phyloP scores from a whole-genome alignment of 495 filamentous ascomycete species.

The Talaromyces thailandensis region DNA sequence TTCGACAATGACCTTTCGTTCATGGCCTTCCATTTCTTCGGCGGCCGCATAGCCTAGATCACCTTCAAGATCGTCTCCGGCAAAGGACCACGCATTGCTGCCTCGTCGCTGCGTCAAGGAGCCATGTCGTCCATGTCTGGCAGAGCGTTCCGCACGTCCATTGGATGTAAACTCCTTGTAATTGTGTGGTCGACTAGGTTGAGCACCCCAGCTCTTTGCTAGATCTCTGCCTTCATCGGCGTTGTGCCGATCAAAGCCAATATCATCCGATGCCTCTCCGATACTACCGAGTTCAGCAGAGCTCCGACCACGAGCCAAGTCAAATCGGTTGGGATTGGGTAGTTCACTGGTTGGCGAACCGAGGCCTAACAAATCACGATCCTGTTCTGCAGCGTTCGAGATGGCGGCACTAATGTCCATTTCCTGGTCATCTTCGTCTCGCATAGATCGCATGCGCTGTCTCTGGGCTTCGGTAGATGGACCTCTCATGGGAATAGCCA shows the following conservation, averaged over 20 bases:
- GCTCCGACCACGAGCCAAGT: constrained; percentile 52
- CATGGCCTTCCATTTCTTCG: constrained; percentile 82
- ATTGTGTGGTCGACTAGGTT: constrained; percentile 20
- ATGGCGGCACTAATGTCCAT: constrained; percentile 83
- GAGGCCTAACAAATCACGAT: constrained; percentile 67
- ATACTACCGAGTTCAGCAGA: constrained; percentile 30
- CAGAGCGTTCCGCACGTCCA: constrained; percentile 11
- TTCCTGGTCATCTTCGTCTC: constrained; percentile 59
- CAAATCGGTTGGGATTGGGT: constrained; percentile 79
- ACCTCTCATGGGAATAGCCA: constrained; percentile 79
- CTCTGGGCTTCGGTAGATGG: constrained; percentile 69
- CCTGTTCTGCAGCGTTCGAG: constrained; percentile 44
- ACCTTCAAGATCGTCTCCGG: constrained; percentile 75
- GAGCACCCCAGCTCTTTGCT: constrained; percentile 31
- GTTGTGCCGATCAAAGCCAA: constrained; percentile 21
- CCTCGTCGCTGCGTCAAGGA: constrained; percentile 29
- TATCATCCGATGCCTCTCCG: constrained; percentile 25
- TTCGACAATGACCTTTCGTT: constrained; percentile 93
- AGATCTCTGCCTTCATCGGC: constrained; percentile 20
- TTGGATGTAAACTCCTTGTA: constrained; percentile 15
- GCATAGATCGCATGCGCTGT: constrained; percentile 39
- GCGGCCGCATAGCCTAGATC: constrained; percentile 92
- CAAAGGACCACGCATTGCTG: constrained; percentile 31
- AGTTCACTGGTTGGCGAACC: constrained; percentile 55
- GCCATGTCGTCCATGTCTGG: constrained; percentile 29